Evolutionary conservation across 306 rosid species (phyloP).

Genomic region (Echinosophora koreensis): DNA sequence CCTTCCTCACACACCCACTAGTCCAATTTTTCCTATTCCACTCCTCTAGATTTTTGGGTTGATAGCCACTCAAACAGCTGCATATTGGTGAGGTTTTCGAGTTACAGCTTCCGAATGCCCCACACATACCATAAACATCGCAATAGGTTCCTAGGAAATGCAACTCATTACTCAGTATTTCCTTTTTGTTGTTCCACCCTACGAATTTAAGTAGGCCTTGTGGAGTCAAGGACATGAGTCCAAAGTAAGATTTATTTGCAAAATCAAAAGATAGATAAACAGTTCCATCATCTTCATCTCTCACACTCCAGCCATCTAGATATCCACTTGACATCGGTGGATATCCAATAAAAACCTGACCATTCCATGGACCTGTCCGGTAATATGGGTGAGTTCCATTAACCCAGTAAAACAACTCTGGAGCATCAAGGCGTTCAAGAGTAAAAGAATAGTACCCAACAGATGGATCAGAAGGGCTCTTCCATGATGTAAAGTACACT

Average conservation of each 20-base stretch:
- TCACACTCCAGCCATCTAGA: neutral
- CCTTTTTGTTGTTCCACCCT: too few species aligned
- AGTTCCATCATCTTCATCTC: neutral
- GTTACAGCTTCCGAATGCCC: conserved; percentile 47
- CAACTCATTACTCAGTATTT: neutral
- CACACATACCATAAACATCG: conserved; percentile 56
- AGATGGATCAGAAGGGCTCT: conserved; percentile 27
- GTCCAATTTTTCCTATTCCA: conserved; percentile 57
- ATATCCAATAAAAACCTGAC: conserved; percentile 40
- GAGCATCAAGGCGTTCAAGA: conserved; percentile 8
- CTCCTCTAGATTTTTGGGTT: conserved; percentile 32
- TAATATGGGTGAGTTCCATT: conserved; percentile 34
- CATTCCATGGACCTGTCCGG: conserved; percentile 57
- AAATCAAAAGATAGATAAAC: neutral
- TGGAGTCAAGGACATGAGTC: too few species aligned
- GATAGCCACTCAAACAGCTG: conserved; percentile 59
- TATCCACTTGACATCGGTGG: neutral
- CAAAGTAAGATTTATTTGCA: neutral
- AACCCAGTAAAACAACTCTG: conserved; percentile 38
- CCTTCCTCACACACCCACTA: conserved; percentile 52
- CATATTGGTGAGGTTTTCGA: conserved; percentile 39
- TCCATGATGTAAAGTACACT: conserved; percentile 10
- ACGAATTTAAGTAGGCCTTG: too few species aligned
- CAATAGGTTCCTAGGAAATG: conserved; percentile 38
- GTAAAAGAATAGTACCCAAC: neutral